Evolutionary conservation across 805 yeast genomes (phyloP).

Genomic region (Saccharomycopsis babjevae): DNA sequence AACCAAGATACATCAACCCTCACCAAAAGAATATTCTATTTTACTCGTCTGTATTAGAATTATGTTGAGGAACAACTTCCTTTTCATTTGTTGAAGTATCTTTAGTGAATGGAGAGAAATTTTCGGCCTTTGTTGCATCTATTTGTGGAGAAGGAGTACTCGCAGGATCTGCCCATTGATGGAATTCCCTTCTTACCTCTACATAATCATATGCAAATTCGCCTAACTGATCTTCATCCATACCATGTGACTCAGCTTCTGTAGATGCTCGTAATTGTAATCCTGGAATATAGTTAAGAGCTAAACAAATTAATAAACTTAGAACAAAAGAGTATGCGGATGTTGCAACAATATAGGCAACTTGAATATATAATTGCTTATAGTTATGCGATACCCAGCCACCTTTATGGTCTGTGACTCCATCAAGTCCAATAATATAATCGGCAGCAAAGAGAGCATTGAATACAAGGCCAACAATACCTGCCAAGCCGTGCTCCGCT

Average conservation of each 20-base stretch:
- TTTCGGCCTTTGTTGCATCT: background rate
- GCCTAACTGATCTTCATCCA: constrained; percentile 96
- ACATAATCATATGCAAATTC: constrained; percentile 98
- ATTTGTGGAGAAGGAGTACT: background rate
- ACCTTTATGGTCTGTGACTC: constrained; percentile 71
- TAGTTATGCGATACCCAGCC: constrained; percentile 91
- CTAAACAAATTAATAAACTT: constrained; percentile 61
- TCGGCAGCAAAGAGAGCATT: constrained; percentile 82
- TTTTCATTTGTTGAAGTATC: background rate
- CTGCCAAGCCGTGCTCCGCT: constrained; percentile 99
- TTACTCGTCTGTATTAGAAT: background rate
- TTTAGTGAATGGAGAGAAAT: background rate
- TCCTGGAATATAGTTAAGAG: constrained; percentile 44
- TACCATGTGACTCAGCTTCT: constrained; percentile 78
- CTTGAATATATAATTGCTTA: constrained; percentile 83
- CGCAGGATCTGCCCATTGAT: constrained; percentile 32
- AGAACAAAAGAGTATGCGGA: constrained; percentile 67
- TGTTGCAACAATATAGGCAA: constrained; percentile 71
- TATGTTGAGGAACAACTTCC: background rate
- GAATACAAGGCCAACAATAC: constrained; percentile 80
- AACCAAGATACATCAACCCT: too few relatives aligned
- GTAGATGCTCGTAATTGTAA: constrained; percentile 70
- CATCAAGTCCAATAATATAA: constrained; percentile 86
- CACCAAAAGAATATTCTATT: background rate
- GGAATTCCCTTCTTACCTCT: constrained; percentile 88